These are phyloP conservation scores for Phlyctochytrium planicorne DNA, from an alignment of 192 early-diverging fungal species.

Conservation along the genomic window DNA sequence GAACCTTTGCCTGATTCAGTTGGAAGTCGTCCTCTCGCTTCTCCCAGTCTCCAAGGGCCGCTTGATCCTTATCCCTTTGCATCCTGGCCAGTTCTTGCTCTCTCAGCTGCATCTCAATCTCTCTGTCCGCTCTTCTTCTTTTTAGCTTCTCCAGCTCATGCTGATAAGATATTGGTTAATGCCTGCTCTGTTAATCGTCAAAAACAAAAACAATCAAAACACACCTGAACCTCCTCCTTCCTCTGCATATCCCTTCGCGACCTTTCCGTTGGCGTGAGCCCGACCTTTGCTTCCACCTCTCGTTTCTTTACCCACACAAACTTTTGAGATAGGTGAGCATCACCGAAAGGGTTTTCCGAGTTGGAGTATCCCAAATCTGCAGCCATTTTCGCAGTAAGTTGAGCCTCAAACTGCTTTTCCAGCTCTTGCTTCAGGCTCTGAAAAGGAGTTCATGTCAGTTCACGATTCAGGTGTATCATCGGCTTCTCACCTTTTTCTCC, in stretches of 20 bases:
- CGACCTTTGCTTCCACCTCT: conserved; percentile 71
- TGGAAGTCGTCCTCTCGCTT: conserved; percentile 91
- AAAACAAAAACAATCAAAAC: too few relatives aligned
- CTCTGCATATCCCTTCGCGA: conserved; percentile 53
- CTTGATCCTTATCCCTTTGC: conserved; percentile 82
- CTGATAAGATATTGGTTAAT: conserved; percentile 10
- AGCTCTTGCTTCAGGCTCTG: conserved; percentile 45
- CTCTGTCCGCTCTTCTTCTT: conserved; percentile 75
- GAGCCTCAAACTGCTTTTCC: conserved; percentile 43
- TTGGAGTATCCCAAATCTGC: conserved; percentile 63
- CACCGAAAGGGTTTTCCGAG: conserved; percentile 78
- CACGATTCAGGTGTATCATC: background rate
- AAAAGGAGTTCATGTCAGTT: background rate
- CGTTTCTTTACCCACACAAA: conserved; percentile 96
- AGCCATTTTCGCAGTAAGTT: conserved; percentile 47
- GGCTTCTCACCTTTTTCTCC: conserved; percentile 5
- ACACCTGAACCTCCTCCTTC: conserved; percentile 58
- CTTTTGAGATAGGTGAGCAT: conserved; percentile 74
- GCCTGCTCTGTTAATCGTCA: conserved; percentile 1
- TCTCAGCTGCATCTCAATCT: conserved; percentile 73
- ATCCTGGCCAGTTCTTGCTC: conserved; percentile 73
- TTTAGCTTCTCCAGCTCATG: conserved; percentile 81
- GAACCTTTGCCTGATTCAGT: conserved; percentile 81
- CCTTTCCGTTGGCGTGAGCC: conserved; percentile 57
- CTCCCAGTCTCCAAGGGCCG: conserved; percentile 95